phyloP scores from a whole-genome alignment of 225 moss, liverwort and hornwort genomes.

The Lunularia cruciata region DNA sequence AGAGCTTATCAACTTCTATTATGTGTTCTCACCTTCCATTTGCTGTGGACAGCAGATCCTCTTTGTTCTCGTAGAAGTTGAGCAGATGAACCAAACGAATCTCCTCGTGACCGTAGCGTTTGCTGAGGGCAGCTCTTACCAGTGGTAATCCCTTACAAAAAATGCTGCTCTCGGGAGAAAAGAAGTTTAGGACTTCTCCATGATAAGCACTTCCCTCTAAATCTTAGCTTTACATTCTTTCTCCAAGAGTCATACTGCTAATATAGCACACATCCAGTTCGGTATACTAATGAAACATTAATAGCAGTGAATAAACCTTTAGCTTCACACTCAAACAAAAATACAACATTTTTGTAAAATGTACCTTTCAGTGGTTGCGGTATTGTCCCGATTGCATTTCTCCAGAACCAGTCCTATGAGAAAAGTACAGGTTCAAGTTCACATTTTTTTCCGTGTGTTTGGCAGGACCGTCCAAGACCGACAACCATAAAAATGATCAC shows the following conservation, averaged over 20 bases:
- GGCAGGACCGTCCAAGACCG: not conserved
- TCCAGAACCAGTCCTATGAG: constrained; percentile 36
- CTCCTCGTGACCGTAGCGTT: constrained; percentile 8
- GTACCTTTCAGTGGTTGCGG: constrained; percentile 32
- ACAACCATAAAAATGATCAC: not conserved
- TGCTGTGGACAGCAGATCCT: constrained; percentile 18
- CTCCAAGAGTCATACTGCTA: not conserved
- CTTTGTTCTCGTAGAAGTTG: constrained; percentile 18
- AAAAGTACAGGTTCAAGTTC: not conserved
- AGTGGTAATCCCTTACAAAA: constrained; percentile 47
- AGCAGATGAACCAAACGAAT: constrained; percentile 21
- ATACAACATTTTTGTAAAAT: too few species aligned
- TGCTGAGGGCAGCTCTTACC: constrained; percentile 24
- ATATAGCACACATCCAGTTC: too few species aligned
- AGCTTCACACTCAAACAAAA: not conserved
- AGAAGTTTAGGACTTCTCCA: not conserved
- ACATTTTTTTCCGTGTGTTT: not conserved
- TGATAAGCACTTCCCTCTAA: not conserved
- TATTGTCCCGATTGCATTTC: constrained; percentile 30
- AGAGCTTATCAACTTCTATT: too few species aligned
- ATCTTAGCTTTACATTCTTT: not conserved
- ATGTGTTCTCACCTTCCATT: constrained; percentile 41
- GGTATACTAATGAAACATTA: not conserved
- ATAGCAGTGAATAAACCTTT: not conserved
- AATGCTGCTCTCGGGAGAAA: constrained; percentile 19